Conservation (phyloP, 768 basidiomycete genomes). For the Sporobolomyces roseus region DNA sequence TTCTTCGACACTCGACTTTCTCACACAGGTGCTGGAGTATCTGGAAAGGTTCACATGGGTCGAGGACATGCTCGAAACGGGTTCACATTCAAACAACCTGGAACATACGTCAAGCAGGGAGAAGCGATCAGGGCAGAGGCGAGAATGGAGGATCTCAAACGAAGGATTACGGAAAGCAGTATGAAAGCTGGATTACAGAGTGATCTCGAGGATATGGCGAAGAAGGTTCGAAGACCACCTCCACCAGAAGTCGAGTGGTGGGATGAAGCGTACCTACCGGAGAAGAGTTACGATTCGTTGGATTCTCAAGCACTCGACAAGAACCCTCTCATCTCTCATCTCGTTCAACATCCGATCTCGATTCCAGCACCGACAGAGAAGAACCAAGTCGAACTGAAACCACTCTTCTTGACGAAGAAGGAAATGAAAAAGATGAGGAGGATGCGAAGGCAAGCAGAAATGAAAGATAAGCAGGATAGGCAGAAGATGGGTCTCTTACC, state of each 20-base stretch:
- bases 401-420: constrained; percentile 89
- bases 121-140: constrained; percentile 55
- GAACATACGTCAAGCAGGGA: constrained; percentile 62
- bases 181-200: constrained; percentile 88
- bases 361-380: constrained; percentile 88
- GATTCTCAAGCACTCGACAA: constrained; percentile 43
- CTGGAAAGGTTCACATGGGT: constrained; percentile 63
- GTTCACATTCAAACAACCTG: constrained; percentile 86
- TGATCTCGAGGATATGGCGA: constrained; percentile 77
- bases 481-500: constrained; percentile 94
- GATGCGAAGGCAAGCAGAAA: constrained; percentile 74
- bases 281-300: constrained; percentile 62
- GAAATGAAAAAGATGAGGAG: constrained; percentile 91
- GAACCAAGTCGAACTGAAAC: constrained; percentile 69
- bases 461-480: constrained; percentile 90
- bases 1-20: constrained; percentile 45
- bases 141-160: constrained; percentile 84
- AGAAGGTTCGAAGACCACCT: constrained; percentile 75
- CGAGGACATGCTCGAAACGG: constrained; percentile 53
- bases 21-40: constrained; percentile 61
- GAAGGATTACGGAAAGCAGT: constrained; percentile 86
- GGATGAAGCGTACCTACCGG: constrained; percentile 81
- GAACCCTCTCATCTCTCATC: constrained; percentile 71
- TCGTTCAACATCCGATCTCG: constrained; percentile 94
- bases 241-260: constrained; percentile 96